Evolutionary conservation across 306 rosid species (phyloP).

Genomic region (Cucurbita moschata): DNA sequence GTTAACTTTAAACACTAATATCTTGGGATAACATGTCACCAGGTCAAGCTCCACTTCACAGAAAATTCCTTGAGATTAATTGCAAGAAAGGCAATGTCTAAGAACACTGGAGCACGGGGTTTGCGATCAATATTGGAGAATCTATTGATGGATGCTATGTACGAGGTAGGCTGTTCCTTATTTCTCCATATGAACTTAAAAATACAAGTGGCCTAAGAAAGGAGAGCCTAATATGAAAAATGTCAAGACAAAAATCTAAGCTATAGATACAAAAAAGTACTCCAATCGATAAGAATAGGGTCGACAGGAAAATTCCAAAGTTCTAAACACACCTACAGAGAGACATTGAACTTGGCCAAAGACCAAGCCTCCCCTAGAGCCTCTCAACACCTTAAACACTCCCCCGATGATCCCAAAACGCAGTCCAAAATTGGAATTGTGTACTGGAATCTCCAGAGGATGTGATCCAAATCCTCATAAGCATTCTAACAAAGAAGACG

Average conservation of each 20-base stretch:
- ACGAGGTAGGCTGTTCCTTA: slow-evolving; percentile 45
- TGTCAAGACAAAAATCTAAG: neutral
- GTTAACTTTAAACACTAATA: neutral
- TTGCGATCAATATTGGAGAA: slow-evolving; percentile 65
- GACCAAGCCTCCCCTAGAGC: neutral
- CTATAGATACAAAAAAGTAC: neutral
- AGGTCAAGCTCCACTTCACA: slow-evolving; percentile 77
- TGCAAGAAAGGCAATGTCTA: slow-evolving; percentile 73
- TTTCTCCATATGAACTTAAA: slow-evolving; percentile 1
- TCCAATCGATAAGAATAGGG: neutral
- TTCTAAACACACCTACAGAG: neutral
- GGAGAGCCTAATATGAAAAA: neutral
- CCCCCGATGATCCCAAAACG: neutral
- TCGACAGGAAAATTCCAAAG: neutral
- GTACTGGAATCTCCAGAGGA: neutral
- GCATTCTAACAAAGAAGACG: neutral
- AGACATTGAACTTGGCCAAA: neutral
- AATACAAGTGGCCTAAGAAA: neutral
- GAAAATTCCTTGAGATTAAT: slow-evolving; percentile 53
- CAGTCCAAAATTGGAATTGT: neutral
- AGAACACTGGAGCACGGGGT: slow-evolving; percentile 87
- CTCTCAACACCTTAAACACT: neutral
- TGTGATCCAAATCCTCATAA: neutral
- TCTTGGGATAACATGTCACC: neutral
- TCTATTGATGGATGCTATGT: slow-evolving; percentile 90